Percentiles rank a stretch among this genome's conserved stretches.
Conservation (phyloP, 768 basidiomycete genomes). For the Amanita rubescens region DNA sequence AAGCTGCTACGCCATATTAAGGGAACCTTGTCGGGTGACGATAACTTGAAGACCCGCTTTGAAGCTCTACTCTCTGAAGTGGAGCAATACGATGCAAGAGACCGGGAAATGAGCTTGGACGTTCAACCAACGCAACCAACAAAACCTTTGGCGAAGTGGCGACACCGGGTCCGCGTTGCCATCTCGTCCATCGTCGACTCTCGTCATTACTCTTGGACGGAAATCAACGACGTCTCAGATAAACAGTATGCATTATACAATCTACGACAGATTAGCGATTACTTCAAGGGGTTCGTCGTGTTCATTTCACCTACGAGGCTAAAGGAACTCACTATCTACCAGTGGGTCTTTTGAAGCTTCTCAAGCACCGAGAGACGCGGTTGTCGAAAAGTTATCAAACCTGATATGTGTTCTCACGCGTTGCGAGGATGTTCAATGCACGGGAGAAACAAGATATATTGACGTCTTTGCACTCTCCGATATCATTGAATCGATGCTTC, state of each 20-base stretch:
- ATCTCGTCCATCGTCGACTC: conserved; percentile 36
- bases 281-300: conserved; percentile 33
- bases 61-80: conserved; percentile 12
- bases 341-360: conserved; percentile 24
- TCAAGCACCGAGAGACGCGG: conserved; percentile 18
- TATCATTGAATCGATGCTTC: conserved; percentile 33
- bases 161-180: conserved; percentile 22
- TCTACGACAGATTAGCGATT: conserved; percentile 36
- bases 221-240: conserved; percentile 39
- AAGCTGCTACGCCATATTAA: conserved; percentile 13
- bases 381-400: conserved; percentile 25
- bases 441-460: conserved; percentile 18
- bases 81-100: conserved; percentile 2
- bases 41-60: conserved; percentile 13
- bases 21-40: conserved; percentile 13
- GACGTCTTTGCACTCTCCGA: conserved; percentile 26
- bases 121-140: not conserved
- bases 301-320: not conserved
- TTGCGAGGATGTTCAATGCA: conserved; percentile 25
- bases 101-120: not conserved
- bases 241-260: conserved; percentile 34
- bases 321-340: conserved; percentile 14
- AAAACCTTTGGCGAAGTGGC: conserved; percentile 19
- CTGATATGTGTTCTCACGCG: conserved; percentile 31
- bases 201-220: conserved; percentile 47